Evolutionary conservation across 2,329 filamentous ascomycete genomes (phyloP), one percentile per base, ranked within the genome.

Genomic region (Trichoderma aggressivum): DNA sequence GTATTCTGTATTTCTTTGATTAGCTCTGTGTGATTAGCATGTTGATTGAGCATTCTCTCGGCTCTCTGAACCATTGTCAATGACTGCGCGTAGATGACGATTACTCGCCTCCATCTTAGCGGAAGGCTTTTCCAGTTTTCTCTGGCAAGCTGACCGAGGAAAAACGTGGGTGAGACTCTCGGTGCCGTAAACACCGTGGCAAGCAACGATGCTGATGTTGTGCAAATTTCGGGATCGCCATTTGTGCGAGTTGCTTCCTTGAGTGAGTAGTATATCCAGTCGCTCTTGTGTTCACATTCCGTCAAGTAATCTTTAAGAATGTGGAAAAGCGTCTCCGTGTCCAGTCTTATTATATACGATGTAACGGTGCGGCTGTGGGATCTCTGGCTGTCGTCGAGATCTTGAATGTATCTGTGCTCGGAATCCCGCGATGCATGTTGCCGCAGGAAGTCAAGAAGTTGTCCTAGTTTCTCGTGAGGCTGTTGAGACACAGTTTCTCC

Each of bases 401-500:
- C 43, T 1, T 50, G 43, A 5, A 50, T 50, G n/a, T 50, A 50
- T 50, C 21, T 50, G 10, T 50, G 43, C 5, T 50, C 43, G 1
- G 43, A 50, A 12, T 50, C n/a, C n/a, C n/a, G 10, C 10, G 43
- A 21, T 21, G 43, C 43, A 16, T 21, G 43, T 21, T 50, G n/a
- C 2, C 10, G 21, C n/a, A 50, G n/a, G 12, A 11, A 50, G 0
- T 50, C 43, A 11, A 50, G n/a, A 21, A 50, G 43, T 21, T 12
- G n/a, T 50, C n/a, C n/a, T 8, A 50, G 4, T 4, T 50, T 6
- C 18, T 50, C n/a, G 18, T 50, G 43, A 3, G 18, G 10, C 21
- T 50, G 43, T 1, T 2, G 4, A 50, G 21, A 3, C 5, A 0
- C 43, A 21, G n/a, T 3, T 6, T 50, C 18, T 0, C 5, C 5